A percentile compares a stretch with the other conserved stretches of the same genome.
phyloP scores from a whole-genome alignment of 495 filamentous ascomycete species.

The Opeltia flavorubescens region DNA sequence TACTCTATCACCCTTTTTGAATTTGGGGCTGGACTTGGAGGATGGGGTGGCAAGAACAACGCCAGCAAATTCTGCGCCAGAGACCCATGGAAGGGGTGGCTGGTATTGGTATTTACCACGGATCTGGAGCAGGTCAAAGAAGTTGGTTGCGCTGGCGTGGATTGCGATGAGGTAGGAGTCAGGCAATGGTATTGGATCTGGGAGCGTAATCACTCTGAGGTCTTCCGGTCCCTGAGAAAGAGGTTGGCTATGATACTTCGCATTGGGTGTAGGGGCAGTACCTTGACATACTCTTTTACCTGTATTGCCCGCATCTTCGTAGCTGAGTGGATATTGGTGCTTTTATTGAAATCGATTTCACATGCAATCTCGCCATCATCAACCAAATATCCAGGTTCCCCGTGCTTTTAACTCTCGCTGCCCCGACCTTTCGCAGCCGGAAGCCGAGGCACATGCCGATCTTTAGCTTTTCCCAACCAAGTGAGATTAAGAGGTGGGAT shows the following conservation, averaged over 20 bases:
- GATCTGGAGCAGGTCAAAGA: conserved; percentile 90
- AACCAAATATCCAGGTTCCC: too few relatives aligned
- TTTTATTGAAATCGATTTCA: neutral
- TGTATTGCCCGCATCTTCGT: conserved; percentile 73
- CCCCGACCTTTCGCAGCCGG: too few relatives aligned
- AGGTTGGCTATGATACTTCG: conserved; percentile 2
- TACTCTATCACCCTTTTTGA: conserved; percentile 62
- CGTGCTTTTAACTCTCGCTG: too few relatives aligned
- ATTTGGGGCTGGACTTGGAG: conserved; percentile 30
- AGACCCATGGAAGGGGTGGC: conserved; percentile 67
- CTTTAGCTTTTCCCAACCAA: too few relatives aligned
- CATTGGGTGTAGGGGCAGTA: conserved; percentile 17
- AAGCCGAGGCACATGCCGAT: too few relatives aligned
- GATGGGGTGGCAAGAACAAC: conserved; percentile 52
- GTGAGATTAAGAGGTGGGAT: too few relatives aligned
- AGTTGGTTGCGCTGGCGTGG: conserved; percentile 81
- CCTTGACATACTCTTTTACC: conserved; percentile 71
- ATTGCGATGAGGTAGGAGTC: conserved; percentile 81
- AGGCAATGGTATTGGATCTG: conserved; percentile 51
- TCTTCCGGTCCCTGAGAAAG: conserved; percentile 52
- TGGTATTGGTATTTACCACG: conserved; percentile 64
- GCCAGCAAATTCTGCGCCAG: conserved; percentile 79
- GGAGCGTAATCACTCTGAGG: conserved; percentile 58
- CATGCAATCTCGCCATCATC: neutral
- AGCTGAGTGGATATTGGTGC: neutral